Conservation (phyloP, 1,284 basidiomycete genomes). For the Boletus chippewaensis region DNA sequence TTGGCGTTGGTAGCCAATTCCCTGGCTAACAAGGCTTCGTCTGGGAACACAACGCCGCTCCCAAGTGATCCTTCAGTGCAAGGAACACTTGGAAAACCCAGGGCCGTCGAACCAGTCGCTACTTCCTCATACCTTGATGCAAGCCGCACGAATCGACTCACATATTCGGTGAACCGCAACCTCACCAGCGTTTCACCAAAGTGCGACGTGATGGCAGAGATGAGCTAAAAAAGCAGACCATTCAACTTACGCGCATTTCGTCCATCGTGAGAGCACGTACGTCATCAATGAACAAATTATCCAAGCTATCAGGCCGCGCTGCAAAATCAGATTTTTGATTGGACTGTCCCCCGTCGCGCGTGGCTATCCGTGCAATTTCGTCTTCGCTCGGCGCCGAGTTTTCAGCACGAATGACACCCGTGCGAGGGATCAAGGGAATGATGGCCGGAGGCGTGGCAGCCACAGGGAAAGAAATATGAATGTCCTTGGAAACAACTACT, state of each 20-base stretch:
- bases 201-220: constrained; percentile 65
- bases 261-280: constrained; percentile 45
- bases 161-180: constrained; percentile 72
- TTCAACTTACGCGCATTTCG: constrained; percentile 7
- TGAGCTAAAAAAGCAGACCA: constrained; percentile 41
- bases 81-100: constrained; percentile 51
- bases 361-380: constrained; percentile 44
- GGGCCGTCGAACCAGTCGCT: constrained; percentile 53
- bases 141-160: constrained; percentile 65
- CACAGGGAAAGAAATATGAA: constrained; percentile 54
- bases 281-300: constrained; percentile 88
- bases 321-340: constrained; percentile 45
- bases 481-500: constrained; percentile 82
- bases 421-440: constrained; percentile 43
- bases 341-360: constrained; percentile 32
- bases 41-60: constrained; percentile 61
- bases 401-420: constrained; percentile 59
- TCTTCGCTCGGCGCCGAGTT: constrained; percentile 54
- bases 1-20: constrained; percentile 65
- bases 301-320: constrained; percentile 60
- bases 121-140: constrained; percentile 78
- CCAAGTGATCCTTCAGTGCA: constrained; percentile 51
- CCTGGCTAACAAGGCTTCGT: constrained; percentile 50
- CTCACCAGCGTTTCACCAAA: constrained; percentile 78
- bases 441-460: constrained; percentile 37